Evolutionary conservation across 2,329 filamentous ascomycete species (phyloP).

Genomic region (Emmonsiellopsis sp.): DNA sequence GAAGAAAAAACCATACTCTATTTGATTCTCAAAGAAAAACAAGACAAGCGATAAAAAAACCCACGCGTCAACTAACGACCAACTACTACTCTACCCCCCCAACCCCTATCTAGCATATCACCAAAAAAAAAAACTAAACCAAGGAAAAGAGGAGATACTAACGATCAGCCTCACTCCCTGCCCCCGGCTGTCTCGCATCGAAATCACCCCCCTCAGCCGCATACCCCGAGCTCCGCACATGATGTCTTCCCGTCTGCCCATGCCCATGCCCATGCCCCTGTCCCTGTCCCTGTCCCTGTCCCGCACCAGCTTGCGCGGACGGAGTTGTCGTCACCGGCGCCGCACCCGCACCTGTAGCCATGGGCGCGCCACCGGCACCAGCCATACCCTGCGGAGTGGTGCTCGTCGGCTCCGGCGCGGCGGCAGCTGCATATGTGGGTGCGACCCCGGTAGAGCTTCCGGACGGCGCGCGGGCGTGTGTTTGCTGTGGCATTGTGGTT

Average conservation of each 20-base stretch:
- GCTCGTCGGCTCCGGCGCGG: too few relatives aligned
- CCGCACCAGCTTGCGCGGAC: neutral
- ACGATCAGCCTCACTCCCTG: constrained; percentile 60
- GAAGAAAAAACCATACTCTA: neutral
- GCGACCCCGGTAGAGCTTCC: neutral
- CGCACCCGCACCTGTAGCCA: neutral
- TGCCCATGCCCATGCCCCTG: constrained; percentile 13
- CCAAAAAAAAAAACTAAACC: neutral
- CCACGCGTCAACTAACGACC: too few relatives aligned
- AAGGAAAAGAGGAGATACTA: constrained; percentile 16
- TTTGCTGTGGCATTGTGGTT: neutral
- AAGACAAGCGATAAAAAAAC: too few relatives aligned
- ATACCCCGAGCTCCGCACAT: constrained; percentile 50
- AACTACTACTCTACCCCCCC: too few relatives aligned
- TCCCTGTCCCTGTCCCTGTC: neutral
- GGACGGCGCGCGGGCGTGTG: neutral
- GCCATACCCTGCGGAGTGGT: too few relatives aligned
- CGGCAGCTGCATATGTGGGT: too few relatives aligned
- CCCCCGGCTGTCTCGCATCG: constrained; percentile 45
- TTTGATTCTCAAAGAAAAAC: too few relatives aligned
- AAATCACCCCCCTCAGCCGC: constrained; percentile 51
- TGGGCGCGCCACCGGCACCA: neutral
- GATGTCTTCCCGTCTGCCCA: constrained; percentile 48
- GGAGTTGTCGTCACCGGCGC: neutral
- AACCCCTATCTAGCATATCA: neutral